Base-by-base conservation (phyloP, 306 rosid species). In the Medicago arabica region DNA sequence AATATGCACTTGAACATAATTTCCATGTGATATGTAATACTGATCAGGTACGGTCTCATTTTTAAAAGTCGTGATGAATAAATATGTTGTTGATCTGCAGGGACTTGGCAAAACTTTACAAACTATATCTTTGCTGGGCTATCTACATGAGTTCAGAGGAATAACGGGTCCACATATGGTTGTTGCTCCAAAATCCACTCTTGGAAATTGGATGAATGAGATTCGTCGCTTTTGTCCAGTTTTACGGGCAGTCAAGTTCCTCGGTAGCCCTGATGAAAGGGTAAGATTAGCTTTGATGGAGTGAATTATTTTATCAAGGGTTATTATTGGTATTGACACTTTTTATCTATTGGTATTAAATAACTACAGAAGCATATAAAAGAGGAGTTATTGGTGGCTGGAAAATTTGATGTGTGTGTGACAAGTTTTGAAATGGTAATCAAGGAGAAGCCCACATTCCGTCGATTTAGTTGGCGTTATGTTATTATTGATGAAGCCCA, bases 391-490 rank as follows among this genome's bases (percentile, higher is more conserved):
- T 79, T 95, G 74, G 93, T 95, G 88, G 97, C 97, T 59, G 97
- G 99, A 74, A 95, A 90, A 77, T 95, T 95, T 80, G 99, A 95
- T 85, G 96, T 95, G 14, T 89, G 96, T 66, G 97, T 95, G 67
- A 95, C 99, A 15, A 95, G 99, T 87, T 95, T 95, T 62, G 99
- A 95, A 90, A 95, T 95, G 99, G 99, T 93, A 67, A 95, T 95
- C 80, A 95, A 92, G 83, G 99, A 95, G 86, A 95, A 95, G 86
- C 2, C 90, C 79, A 70, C 87, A 75, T 82, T 92, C 72, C 96
- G 99, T 23, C 87, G 97, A 21, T 95, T 95, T 75, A 95, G 96
- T 69, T 95, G 99, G 99, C 96, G 99, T 50, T 95, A 95, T 79
- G 92, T 95, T 69, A 85, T 95, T 78, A 95, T 92, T 63, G 97